Conservation (phyloP, 192 early-diverging fungal genomes). For the Entophlyctis luteolus region DNA sequence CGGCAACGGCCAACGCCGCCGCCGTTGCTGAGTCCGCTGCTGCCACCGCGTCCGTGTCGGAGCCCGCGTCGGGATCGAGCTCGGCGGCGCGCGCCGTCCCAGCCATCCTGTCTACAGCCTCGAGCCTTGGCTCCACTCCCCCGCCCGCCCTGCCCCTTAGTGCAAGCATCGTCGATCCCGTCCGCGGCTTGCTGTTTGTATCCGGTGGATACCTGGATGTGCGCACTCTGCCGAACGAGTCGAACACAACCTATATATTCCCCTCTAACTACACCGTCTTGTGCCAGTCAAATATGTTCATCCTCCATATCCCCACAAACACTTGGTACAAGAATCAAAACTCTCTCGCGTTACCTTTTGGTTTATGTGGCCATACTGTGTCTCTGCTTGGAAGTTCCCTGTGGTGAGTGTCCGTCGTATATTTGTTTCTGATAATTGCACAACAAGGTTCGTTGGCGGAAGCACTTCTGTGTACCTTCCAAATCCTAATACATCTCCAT, state of each 20-base stretch:
- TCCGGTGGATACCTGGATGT: conserved; percentile 14
- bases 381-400: background rate
- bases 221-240: background rate
- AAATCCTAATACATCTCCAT: background rate
- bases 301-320: background rate
- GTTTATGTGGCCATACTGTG: conserved; percentile 25
- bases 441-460: conserved; percentile 10
- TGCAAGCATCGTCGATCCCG: background rate
- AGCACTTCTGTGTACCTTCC: conserved; percentile 11
- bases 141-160: background rate
- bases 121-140: background rate
- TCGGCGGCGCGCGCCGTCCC: background rate
- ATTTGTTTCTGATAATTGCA: background rate
- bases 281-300: background rate
- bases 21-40: background rate
- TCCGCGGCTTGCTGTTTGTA: background rate
- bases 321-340: background rate
- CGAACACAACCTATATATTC: background rate
- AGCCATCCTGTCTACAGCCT: background rate
- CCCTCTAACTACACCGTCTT: background rate
- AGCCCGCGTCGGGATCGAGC: too few species aligned
- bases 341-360: conserved; percentile 8
- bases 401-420: background rate
- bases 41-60: background rate
- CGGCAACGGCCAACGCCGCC: background rate